Evolutionary conservation across 148 eudicot species (phyloP), one percentile per base, ranked within the genome.

Genomic region (Gaultheria prostrata): DNA sequence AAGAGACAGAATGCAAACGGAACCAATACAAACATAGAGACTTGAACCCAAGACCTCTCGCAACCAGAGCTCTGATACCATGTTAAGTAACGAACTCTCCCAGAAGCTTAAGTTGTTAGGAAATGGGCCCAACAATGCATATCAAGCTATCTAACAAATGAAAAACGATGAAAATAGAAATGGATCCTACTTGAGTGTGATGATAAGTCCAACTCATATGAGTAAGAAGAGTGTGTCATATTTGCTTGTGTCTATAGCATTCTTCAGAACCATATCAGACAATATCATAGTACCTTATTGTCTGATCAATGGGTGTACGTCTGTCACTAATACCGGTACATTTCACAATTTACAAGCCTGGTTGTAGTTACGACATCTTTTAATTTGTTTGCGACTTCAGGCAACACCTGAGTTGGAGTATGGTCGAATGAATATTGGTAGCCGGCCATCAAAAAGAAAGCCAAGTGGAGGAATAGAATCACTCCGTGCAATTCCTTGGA

Each of bases 401-500:
- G 99, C 99, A 70, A 94, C 99, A 20, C 99, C 99, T n/a, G 98
- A 97, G 87, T 53, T 92, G 80, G 99, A 95, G 86, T 94, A 94
- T 50, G 99, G 99, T 35, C 87, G 99, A 53, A 97, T 97, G 99
- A 97, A 97, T 83, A 97, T 97, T 63, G 99, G 99, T n/a, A 97
- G 99, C 78, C 95, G 99, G 8, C 99, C 99, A 83, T 97, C 98
- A 6, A 97, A 97, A 85, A 87, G 99, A 74, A 97, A 97, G 85
- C 95, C 99, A 57, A 97, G 99, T 85, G 99, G 99, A 24, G 99
- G 98, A 21, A 97, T 97, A 13, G 99, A 93, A 87, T 97, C 99
- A n/a, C 96, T 97, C 17, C 92, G 99, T 85, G 99, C 98, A 72
- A 97, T 97, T 86, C 99, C 99, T 43, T 97, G 99, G 99, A 97